Conservation (phyloP, 176 grass and related monocot species). For the Avena eriantha region DNA sequence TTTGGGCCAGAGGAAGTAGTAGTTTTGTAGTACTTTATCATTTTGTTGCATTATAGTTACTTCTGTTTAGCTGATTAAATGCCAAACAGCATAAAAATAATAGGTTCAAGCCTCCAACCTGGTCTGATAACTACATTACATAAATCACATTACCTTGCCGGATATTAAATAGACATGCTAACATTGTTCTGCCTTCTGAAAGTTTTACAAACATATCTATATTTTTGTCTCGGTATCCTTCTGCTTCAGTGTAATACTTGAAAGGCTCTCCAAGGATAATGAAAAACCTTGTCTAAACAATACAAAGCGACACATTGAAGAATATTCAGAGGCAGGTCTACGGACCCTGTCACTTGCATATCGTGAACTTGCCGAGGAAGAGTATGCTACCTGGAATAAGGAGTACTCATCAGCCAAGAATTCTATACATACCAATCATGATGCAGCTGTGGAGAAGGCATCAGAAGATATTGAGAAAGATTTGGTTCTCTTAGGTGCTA, state of each 20-base stretch:
- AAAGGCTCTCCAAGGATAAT: slow-evolving; percentile 68
- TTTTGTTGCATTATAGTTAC: slow-evolving; percentile 3
- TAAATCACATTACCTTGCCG: slow-evolving; percentile 2
- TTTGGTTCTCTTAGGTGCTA: slow-evolving; percentile 87
- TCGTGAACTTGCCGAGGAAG: slow-evolving; percentile 73
- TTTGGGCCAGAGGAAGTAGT: too few species aligned
- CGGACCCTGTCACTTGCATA: slow-evolving; percentile 89
- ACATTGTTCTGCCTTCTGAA: not conserved
- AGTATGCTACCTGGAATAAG: slow-evolving; percentile 70
- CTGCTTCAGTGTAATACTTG: slow-evolving; percentile 79
- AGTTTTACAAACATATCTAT: slow-evolving; percentile 6
- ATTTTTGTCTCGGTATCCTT: not conserved
- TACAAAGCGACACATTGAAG: slow-evolving; percentile 73
- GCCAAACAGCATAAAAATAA: not conserved
- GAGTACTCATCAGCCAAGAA: slow-evolving; percentile 75
- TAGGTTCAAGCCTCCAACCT: not conserved
- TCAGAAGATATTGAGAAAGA: slow-evolving; percentile 80
- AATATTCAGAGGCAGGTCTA: slow-evolving; percentile 88
- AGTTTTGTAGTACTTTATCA: not conserved
- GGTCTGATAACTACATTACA: not conserved
- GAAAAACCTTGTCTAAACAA: slow-evolving; percentile 49
- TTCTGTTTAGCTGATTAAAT: slow-evolving; percentile 17
- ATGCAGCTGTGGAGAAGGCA: slow-evolving; percentile 72
- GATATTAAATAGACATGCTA: slow-evolving; percentile 2
- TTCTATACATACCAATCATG: slow-evolving; percentile 72